Percentiles rank a stretch among this genome's conserved stretches.
phyloP scores from a whole-genome alignment of 2,329 filamentous ascomycete species.

The Fusarium chaquense region DNA sequence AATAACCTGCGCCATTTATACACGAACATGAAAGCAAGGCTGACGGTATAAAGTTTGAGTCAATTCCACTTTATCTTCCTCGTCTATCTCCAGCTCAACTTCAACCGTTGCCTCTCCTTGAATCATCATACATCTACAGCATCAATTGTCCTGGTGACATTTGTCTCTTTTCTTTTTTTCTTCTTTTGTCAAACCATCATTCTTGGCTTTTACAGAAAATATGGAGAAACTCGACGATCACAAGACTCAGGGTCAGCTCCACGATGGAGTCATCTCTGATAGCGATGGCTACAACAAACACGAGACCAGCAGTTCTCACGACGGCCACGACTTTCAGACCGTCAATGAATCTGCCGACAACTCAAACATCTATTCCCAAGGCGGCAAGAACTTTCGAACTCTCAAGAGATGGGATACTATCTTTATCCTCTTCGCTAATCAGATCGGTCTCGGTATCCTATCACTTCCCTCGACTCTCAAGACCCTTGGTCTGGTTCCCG shows the following conservation, averaged over 20 bases:
- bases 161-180: not conserved
- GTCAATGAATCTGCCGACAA: constrained; percentile 33
- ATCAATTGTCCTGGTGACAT: constrained; percentile 11
- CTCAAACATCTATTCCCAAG: constrained; percentile 39
- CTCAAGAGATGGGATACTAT: constrained; percentile 44
- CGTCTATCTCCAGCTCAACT: constrained; percentile 1
- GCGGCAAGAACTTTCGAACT: constrained; percentile 43
- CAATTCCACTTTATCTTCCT: not conserved
- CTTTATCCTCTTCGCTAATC: constrained; percentile 44
- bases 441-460: constrained; percentile 59
- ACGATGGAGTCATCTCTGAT: constrained; percentile 29
- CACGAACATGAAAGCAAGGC: not conserved
- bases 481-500: constrained; percentile 73
- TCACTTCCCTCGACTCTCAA: constrained; percentile 78
- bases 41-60: constrained; percentile 10
- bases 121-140: not conserved
- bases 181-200: not conserved
- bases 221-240: constrained; percentile 21
- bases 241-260: constrained; percentile 16
- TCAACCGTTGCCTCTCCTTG: not conserved
- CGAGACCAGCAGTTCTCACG: constrained; percentile 7
- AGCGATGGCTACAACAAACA: constrained; percentile 26
- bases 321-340: constrained; percentile 34
- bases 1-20: constrained; percentile 18
- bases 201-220: not conserved